A percentile compares a stretch with the other conserved stretches of the same genome.
Conservation (phyloP, 352 stramenopile species). For the Thalassiosira hispida region DNA sequence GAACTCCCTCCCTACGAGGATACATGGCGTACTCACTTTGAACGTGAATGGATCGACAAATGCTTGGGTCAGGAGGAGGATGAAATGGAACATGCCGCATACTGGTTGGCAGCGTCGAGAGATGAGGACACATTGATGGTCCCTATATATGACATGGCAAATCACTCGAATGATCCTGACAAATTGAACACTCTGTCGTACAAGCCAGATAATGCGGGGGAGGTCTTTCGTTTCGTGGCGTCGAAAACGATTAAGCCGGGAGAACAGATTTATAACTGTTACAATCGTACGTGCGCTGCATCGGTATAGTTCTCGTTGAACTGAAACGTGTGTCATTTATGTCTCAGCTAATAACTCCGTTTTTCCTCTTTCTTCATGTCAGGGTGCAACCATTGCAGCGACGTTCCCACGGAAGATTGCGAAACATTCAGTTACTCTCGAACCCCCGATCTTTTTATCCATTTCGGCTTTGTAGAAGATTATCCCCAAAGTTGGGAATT, state of each 20-base stretch:
- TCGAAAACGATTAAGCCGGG: conserved; percentile 41
- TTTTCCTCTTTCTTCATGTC: too few relatives aligned
- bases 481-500: conserved; percentile 54
- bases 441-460: conserved; percentile 41
- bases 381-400: conserved; percentile 50
- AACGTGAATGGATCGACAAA: conserved; percentile 12
- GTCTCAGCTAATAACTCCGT: too few relatives aligned
- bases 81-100: conserved; percentile 27
- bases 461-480: conserved; percentile 48
- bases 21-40: conserved; percentile 20
- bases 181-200: conserved; percentile 59
- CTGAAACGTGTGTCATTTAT: too few relatives aligned
- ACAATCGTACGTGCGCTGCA: too few relatives aligned
- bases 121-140: conserved; percentile 60
- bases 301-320: too few relatives aligned
- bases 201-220: conserved; percentile 38
- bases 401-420: conserved; percentile 25
- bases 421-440: conserved; percentile 36
- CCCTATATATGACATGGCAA: conserved; percentile 63
- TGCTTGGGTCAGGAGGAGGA: conserved; percentile 21
- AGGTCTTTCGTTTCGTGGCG: conserved; percentile 43
- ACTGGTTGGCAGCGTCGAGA: conserved; percentile 32
- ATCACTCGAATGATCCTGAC: conserved; percentile 59
- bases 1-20: conserved; percentile 41
- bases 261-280: conserved; percentile 57